These are phyloP conservation scores for Coffea canephora DNA, from an alignment of 257 asterid species.

Conservation along the genomic window DNA sequence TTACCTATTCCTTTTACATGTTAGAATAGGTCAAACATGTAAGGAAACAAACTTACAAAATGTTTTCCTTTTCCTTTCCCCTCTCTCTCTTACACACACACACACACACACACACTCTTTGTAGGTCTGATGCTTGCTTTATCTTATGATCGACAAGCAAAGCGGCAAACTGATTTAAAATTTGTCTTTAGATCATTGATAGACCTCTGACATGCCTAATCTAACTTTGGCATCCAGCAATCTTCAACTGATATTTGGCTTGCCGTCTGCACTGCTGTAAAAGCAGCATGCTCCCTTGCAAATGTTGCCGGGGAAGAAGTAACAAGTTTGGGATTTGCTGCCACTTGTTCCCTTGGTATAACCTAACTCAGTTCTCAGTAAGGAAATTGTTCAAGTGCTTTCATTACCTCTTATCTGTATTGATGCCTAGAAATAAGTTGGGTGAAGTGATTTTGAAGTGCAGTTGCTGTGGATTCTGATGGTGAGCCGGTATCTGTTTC, in stretches of 20 bases:
- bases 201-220: constrained; percentile 7
- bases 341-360: constrained; percentile 93
- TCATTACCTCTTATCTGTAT: neutral
- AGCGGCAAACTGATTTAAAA: neutral
- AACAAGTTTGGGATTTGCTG: constrained; percentile 91
- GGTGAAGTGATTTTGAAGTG: constrained; percentile 36
- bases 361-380: neutral
- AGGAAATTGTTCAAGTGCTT: neutral
- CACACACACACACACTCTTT: too few species aligned
- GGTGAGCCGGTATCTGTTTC: constrained; percentile 97
- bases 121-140: too few species aligned
- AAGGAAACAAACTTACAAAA: too few species aligned
- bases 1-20: too few species aligned
- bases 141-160: neutral
- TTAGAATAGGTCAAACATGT: too few species aligned
- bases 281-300: constrained; percentile 71
- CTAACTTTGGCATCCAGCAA: constrained; percentile 51
- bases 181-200: neutral
- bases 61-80: too few species aligned
- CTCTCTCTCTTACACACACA: too few species aligned
- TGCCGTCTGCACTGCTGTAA: constrained; percentile 95
- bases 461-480: constrained; percentile 93
- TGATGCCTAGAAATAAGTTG: constrained; percentile 33
- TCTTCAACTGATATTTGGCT: constrained; percentile 99
- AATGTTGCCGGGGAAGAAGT: constrained; percentile 73